A percentile compares a stretch with the other conserved stretches of the same genome.
phyloP scores from a whole-genome alignment of 2,329 filamentous ascomycete genomes.

The Geosmithia flava region DNA sequence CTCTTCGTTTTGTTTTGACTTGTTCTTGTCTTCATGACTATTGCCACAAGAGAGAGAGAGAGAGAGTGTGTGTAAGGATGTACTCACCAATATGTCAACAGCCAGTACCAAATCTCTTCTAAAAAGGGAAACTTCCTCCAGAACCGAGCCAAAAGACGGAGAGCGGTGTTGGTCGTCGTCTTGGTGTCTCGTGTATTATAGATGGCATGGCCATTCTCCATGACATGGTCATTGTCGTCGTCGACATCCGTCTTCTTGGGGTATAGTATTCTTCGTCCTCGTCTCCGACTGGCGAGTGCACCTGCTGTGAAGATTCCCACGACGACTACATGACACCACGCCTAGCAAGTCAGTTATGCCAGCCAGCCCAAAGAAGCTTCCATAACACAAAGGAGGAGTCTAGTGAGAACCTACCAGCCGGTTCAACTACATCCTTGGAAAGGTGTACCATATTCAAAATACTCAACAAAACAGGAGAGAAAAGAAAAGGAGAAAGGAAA shows the following conservation, averaged over 20 bases:
- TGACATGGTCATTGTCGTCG: too few species aligned
- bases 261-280: neutral
- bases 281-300: neutral
- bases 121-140: conserved; percentile 17
- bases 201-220: too few species aligned
- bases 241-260: too few species aligned
- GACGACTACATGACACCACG: neutral
- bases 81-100: conserved; percentile 19
- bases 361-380: too few species aligned
- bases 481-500: neutral
- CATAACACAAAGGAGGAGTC: neutral
- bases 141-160: conserved; percentile 9
- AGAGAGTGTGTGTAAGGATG: neutral
- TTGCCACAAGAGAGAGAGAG: too few species aligned
- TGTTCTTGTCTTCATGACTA: too few species aligned
- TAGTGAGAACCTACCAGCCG: neutral
- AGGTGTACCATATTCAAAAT: neutral
- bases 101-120: conserved; percentile 23
- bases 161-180: neutral
- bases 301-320: neutral
- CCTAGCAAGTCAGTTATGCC: too few species aligned
- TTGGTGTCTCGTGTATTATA: too few species aligned
- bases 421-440: conserved; percentile 1
- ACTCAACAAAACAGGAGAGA: conserved; percentile 2
- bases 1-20: too few species aligned